Conservation (phyloP, 2,329 filamentous ascomycete genomes). For the Aureobasidium lini region DNA sequence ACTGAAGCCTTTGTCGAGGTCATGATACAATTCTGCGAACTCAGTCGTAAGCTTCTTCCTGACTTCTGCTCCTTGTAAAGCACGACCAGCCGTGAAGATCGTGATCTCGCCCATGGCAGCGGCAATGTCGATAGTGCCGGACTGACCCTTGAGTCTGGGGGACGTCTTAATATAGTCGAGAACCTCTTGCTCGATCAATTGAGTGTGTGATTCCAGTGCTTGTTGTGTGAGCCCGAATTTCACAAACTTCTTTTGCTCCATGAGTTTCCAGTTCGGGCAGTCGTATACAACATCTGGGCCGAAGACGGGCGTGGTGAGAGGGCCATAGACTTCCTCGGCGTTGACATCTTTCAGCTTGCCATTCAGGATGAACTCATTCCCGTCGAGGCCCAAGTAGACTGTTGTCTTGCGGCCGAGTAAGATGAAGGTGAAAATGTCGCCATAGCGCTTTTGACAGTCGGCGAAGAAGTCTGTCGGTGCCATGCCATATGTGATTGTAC, state of each 20-base stretch:
- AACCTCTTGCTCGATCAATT: conserved; percentile 68
- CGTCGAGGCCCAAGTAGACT: conserved; percentile 70
- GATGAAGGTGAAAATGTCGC: conserved; percentile 83
- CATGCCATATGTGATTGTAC: conserved; percentile 89
- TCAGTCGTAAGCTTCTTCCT: conserved; percentile 71
- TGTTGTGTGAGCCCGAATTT: conserved; percentile 71
- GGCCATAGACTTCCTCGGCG: conserved; percentile 82
- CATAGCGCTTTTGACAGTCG: conserved; percentile 67
- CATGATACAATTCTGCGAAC: conserved; percentile 77
- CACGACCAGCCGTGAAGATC: conserved; percentile 81
- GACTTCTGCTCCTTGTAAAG: conserved; percentile 79
- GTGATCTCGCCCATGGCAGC: conserved; percentile 77
- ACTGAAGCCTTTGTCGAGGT: conserved; percentile 83
- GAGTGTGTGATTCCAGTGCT: conserved; percentile 68
- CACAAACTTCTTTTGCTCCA: conserved; percentile 96
- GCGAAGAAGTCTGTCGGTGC: conserved; percentile 85
- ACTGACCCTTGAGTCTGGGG: conserved; percentile 54
- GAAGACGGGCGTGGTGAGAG: conserved; percentile 64
- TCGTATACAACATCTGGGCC: conserved; percentile 85
- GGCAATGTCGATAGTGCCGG: conserved; percentile 63
- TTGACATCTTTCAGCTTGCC: conserved; percentile 84
- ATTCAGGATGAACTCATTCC: conserved; percentile 88
- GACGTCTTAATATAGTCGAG: conserved; percentile 60
- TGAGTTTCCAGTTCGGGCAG: conserved; percentile 82
- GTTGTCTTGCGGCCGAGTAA: conserved; percentile 85